Evolutionary conservation across 805 yeast species (phyloP).

Genomic region (Zygosaccharomyces gambellarensis): DNA sequence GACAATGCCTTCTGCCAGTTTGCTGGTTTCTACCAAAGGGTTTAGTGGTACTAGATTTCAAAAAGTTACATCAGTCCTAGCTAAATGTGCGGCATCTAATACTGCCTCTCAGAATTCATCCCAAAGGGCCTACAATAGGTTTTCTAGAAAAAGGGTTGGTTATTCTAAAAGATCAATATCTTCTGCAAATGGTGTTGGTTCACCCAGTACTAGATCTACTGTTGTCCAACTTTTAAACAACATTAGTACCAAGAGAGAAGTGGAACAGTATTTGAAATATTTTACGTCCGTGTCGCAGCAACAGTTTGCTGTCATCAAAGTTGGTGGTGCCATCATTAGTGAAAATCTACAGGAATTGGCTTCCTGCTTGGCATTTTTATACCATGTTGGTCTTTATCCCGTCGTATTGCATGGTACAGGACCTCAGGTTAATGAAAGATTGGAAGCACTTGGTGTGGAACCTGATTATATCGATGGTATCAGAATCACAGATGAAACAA

Average conservation of each 20-base stretch:
- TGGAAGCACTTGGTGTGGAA: constrained; percentile 91
- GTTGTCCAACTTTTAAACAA: constrained; percentile 92
- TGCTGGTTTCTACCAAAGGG: constrained; percentile 28
- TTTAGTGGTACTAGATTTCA: constrained; percentile 20
- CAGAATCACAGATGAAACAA: constrained; percentile 87
- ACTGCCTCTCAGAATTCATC: constrained; percentile 9
- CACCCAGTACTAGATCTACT: constrained; percentile 71
- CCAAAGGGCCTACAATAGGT: constrained; percentile 7
- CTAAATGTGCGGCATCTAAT: constrained; percentile 18
- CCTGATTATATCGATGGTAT: constrained; percentile 96
- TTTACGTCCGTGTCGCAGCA: constrained; percentile 95
- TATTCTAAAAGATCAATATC: constrained; percentile 27
- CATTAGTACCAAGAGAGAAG: constrained; percentile 96
- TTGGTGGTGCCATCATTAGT: constrained; percentile 98
- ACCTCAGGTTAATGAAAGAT: constrained; percentile 92
- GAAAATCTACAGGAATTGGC: constrained; percentile 91
- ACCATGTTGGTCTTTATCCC: constrained; percentile 96
- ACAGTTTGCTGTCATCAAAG: constrained; percentile 97
- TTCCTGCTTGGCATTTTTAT: constrained; percentile 88
- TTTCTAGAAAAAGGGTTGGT: constrained; percentile 24
- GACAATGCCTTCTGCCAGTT: constrained; percentile 27
- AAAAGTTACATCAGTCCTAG: constrained; percentile 16
- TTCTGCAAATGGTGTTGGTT: constrained; percentile 27
- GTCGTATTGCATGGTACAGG: constrained; percentile 98
- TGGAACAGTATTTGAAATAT: constrained; percentile 93